Conservation (phyloP, 164 flowering plant genomes). For the Liriodendron chinense region DNA sequence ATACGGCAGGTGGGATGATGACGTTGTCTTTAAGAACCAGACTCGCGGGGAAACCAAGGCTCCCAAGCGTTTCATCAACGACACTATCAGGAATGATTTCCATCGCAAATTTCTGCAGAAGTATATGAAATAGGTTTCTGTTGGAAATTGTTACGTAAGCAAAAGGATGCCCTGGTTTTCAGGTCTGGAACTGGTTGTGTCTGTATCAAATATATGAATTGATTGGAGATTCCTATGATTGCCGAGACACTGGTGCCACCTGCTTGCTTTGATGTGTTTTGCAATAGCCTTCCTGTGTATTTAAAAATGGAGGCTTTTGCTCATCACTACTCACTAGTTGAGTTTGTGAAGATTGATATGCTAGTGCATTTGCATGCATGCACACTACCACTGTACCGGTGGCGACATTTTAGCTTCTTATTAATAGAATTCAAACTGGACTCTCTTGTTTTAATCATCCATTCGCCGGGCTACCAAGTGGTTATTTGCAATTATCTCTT, state of each 20-base stretch:
- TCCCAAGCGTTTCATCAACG: conserved; percentile 91
- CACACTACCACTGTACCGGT: too few species aligned
- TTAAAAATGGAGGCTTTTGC: too few species aligned
- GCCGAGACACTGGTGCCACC: background rate
- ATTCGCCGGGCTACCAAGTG: too few species aligned
- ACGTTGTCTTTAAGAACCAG: conserved; percentile 97
- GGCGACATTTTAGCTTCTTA: too few species aligned
- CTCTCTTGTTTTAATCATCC: too few species aligned
- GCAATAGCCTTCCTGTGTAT: too few species aligned
- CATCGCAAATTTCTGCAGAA: conserved; percentile 89
- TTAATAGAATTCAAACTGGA: too few species aligned
- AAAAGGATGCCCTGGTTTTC: background rate
- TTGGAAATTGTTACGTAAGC: background rate
- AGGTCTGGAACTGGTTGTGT: background rate
- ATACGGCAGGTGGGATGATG: conserved; percentile 84
- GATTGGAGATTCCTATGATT: background rate
- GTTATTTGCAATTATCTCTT: too few species aligned
- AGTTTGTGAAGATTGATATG: too few species aligned
- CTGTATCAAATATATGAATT: background rate
- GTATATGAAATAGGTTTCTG: conserved; percentile 69
- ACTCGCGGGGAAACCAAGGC: conserved; percentile 89
- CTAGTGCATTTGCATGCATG: too few species aligned
- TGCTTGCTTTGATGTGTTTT: too few species aligned
- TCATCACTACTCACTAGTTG: too few species aligned
- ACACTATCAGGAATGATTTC: conserved; percentile 90